A percentile compares a stretch with the other conserved stretches of the same genome.
Evolutionary conservation across 495 filamentous ascomycete genomes (phyloP).

Genomic region (Cenococcum geophilum): DNA sequence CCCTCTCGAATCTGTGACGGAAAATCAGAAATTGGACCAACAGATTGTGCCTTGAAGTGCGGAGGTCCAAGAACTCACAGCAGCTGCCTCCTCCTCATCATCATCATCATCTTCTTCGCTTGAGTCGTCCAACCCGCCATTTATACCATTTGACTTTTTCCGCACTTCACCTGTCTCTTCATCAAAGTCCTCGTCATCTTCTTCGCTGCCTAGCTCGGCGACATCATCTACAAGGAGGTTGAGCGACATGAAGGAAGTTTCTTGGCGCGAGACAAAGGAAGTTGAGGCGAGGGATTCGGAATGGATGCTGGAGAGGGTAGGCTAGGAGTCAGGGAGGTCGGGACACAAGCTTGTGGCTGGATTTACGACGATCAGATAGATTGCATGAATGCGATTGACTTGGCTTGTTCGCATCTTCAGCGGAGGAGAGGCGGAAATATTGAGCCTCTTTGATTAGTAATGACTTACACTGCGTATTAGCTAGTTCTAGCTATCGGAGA

Average conservation of each 20-base stretch:
- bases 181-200: slow-evolving; percentile 81
- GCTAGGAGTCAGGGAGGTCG: not conserved
- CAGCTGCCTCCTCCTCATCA: slow-evolving; percentile 72
- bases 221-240: slow-evolving; percentile 62
- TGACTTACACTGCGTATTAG: not conserved
- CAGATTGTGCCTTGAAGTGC: not conserved
- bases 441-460: not conserved
- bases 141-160: slow-evolving; percentile 41
- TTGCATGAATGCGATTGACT: not conserved
- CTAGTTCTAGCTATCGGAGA: not conserved
- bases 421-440: not conserved
- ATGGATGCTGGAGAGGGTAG: not conserved
- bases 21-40: slow-evolving; percentile 6
- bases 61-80: slow-evolving; percentile 21
- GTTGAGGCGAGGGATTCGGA: slow-evolving; percentile 1
- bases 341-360: too few relatives aligned
- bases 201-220: slow-evolving; percentile 82
- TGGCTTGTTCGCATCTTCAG: too few relatives aligned
- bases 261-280: slow-evolving; percentile 13
- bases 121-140: slow-evolving; percentile 63
- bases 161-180: slow-evolving; percentile 67
- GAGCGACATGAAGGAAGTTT: slow-evolving; percentile 6
- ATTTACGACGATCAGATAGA: not conserved
- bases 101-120: slow-evolving; percentile 96
- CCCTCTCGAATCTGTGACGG: slow-evolving; percentile 70